Evolutionary conservation across 1,284 basidiomycete genomes (phyloP).

Genomic region (Austroboletus niveus): DNA sequence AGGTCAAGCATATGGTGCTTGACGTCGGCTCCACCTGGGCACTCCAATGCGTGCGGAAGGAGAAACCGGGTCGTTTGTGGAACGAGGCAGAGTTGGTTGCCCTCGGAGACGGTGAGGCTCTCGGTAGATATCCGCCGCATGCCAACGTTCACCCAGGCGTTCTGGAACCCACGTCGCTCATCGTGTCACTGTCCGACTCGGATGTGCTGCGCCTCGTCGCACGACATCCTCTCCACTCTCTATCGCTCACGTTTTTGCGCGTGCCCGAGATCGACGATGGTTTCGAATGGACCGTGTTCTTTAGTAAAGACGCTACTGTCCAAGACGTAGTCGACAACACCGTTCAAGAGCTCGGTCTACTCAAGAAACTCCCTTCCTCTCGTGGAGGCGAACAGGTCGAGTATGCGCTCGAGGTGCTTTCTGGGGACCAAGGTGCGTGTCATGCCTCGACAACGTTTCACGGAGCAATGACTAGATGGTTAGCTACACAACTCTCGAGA

Average conservation of each 20-base stretch:
- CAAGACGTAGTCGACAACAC: slow-evolving; percentile 53
- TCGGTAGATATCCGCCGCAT: not conserved
- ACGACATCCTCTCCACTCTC: slow-evolving; percentile 56
- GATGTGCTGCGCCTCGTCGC: slow-evolving; percentile 65
- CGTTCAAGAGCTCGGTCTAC: slow-evolving; percentile 67
- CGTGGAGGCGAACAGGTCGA: slow-evolving; percentile 58
- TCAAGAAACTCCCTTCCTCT: slow-evolving; percentile 56
- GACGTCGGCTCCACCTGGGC: slow-evolving; percentile 63
- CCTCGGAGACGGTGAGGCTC: slow-evolving; percentile 62
- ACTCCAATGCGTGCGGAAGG: slow-evolving; percentile 58
- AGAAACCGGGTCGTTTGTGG: slow-evolving; percentile 62
- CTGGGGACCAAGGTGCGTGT: slow-evolving; percentile 16
- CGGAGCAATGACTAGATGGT: not conserved
- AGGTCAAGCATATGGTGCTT: slow-evolving; percentile 53
- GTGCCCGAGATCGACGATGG: slow-evolving; percentile 79
- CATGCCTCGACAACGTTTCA: not conserved
- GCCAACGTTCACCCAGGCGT: slow-evolving; percentile 42
- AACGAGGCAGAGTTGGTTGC: slow-evolving; percentile 64
- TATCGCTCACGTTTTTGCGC: slow-evolving; percentile 60
- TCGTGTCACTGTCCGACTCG: slow-evolving; percentile 46
- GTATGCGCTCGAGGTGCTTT: slow-evolving; percentile 54
- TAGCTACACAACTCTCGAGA: slow-evolving; percentile 15
- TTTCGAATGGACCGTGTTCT: slow-evolving; percentile 62
- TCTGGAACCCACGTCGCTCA: slow-evolving; percentile 41
- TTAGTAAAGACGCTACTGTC: slow-evolving; percentile 54